Evolutionary conservation across 2,329 filamentous ascomycete species (phyloP).

Genomic region (Aspergillus tubingensis): DNA sequence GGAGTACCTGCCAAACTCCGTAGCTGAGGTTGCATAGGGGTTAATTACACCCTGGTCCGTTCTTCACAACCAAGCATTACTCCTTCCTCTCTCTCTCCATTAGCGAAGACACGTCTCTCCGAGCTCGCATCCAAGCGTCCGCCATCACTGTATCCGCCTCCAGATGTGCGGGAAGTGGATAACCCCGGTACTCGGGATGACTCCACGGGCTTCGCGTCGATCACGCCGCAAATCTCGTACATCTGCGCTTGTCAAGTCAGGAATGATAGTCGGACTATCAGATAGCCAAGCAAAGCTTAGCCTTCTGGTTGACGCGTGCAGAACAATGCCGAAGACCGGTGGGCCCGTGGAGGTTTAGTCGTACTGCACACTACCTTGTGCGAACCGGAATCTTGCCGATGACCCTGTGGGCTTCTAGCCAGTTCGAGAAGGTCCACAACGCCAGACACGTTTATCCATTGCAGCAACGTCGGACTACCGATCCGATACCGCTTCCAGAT

Average conservation of each 20-base stretch:
- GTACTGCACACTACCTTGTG: background rate
- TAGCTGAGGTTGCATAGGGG: background rate
- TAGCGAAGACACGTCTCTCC: background rate
- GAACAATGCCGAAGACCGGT: background rate
- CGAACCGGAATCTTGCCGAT: background rate
- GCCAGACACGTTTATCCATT: background rate
- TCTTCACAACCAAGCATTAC: background rate
- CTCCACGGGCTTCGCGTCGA: background rate
- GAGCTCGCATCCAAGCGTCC: background rate
- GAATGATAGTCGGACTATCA: background rate
- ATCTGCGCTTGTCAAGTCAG: background rate
- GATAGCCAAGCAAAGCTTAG: background rate
- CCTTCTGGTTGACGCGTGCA: background rate
- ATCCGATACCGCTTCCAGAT: background rate
- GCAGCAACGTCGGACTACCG: conserved; percentile 3
- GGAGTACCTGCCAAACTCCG: background rate
- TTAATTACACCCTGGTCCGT: background rate
- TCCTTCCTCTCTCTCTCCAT: background rate
- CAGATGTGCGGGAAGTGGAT: background rate
- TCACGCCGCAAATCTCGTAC: background rate
- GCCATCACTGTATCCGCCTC: background rate
- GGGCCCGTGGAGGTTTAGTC: background rate
- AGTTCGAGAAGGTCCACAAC: conserved; percentile 3
- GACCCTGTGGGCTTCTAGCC: conserved; percentile 1
- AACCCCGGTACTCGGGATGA: background rate